Evolutionary conservation across 148 eudicot species (phyloP), one percentile per base, ranked within the genome.

Genomic region (Cornus florida): DNA sequence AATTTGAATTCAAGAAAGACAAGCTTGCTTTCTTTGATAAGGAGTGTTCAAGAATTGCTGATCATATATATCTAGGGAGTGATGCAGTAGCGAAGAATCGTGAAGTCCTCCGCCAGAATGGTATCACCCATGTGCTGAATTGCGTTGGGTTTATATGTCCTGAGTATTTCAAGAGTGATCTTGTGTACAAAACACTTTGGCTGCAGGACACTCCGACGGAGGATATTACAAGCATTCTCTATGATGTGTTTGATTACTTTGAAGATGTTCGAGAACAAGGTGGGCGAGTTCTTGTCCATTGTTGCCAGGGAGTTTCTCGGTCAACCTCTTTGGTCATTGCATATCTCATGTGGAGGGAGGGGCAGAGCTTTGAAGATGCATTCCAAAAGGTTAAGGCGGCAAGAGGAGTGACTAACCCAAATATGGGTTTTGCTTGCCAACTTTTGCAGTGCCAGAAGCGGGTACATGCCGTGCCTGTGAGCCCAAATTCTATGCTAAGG

Each of bases 381-480:
- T 94, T 92, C 76, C 90, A 94, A 64, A 85, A 86, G 57, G 99
- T 97, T 33, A 97, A 97, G 84, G 82, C 91, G 23, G 95, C 97
- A 1, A 80, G 99, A 75, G 98, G 93, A 59, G 94, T 97, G 43
- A 93, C 99, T 1, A 91, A 97, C 77, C 99, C 99, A 1, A 97
- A 97, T 60, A 90, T 97, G 97, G 99, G 99, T 48, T 97, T 97
- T 80, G 95, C 99, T 79, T 90, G 98, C 82, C 99, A 97, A 79
- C 87, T 97, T 53, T 80, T 96, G 66, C 97, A 91, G 69, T 92
- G 98, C 80, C 99, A 94, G 81, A 94, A 92, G 74, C 88, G 97
- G 72, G 91, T 92, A 50, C 93, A 91, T 83, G 98, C 94, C 23
- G 66, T 86, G 33, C 97, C 97, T 1, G 82, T 86, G 0, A 97